These are phyloP conservation scores for Termitomyces sp. DNA, from an alignment of 768 basidiomycete species.

Conservation along the genomic window DNA sequence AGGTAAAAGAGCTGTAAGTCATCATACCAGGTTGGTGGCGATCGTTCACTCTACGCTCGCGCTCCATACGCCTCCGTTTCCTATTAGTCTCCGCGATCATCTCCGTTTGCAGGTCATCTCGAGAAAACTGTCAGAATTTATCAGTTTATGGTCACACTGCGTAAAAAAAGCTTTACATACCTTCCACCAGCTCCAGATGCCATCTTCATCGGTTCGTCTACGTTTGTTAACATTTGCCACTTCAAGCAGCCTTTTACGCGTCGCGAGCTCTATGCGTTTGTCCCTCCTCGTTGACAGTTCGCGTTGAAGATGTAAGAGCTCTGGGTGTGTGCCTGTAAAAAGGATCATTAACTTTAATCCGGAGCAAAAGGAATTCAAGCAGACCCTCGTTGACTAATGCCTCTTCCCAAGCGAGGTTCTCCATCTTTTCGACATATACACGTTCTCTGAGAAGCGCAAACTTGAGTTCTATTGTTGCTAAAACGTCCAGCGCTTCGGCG, in stretches of 20 bases:
- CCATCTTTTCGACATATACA: conserved; percentile 94
- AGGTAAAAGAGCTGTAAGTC: neutral
- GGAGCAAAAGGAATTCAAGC: conserved; percentile 18
- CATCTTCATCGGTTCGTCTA: conserved; percentile 63
- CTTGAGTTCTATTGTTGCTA: conserved; percentile 88
- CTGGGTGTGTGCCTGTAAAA: conserved; percentile 72
- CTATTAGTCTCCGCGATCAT: conserved; percentile 89
- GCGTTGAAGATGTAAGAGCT: conserved; percentile 73
- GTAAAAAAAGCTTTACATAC: conserved; percentile 30
- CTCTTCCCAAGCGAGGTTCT: conserved; percentile 85
- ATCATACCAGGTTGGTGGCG: conserved; percentile 66
- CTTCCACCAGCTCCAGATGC: conserved; percentile 91
- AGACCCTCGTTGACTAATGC: conserved; percentile 69
- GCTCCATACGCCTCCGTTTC: conserved; percentile 78
- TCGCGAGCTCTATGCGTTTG: conserved; percentile 75
- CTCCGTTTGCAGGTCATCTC: conserved; percentile 76
- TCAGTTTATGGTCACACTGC: neutral
- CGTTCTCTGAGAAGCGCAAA: conserved; percentile 84
- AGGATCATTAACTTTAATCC: conserved; percentile 1
- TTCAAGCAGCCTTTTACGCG: conserved; percentile 67
- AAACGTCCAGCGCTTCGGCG: conserved; percentile 81
- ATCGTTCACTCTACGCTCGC: conserved; percentile 76
- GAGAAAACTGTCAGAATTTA: conserved; percentile 44
- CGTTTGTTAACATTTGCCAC: conserved; percentile 55
- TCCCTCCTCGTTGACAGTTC: conserved; percentile 76